Conservation (phyloP, 768 basidiomycete genomes). For the Amanita pallidorosea region DNA sequence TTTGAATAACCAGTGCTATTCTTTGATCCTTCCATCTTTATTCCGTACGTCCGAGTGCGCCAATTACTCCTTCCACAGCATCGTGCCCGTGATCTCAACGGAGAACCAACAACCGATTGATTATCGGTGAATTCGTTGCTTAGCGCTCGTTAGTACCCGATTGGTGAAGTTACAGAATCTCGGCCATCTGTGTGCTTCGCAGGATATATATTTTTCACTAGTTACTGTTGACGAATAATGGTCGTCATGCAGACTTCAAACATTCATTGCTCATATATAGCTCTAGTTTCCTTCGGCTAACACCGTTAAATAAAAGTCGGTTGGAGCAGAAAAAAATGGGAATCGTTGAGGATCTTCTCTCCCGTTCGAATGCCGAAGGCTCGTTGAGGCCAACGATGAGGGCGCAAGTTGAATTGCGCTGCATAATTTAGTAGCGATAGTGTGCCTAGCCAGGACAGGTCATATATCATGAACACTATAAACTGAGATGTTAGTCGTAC, state of each 20-base stretch:
- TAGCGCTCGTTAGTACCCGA: no score
- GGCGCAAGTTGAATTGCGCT: slow-evolving; percentile 12
- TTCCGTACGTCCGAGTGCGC: no score
- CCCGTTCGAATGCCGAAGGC: slow-evolving; percentile 51
- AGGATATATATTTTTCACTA: background rate
- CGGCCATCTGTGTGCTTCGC: no score
- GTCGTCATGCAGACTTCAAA: slow-evolving; percentile 17
- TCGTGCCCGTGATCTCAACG: no score
- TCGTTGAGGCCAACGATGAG: slow-evolving; percentile 66
- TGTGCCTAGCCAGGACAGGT: slow-evolving; percentile 6
- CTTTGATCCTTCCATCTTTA: no score
- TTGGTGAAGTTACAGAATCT: no score
- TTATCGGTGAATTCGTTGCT: no score
- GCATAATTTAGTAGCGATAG: background rate
- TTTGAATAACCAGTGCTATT: no score
- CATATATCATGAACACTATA: slow-evolving; percentile 1
- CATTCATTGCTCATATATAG: background rate
- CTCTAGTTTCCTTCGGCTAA: slow-evolving; percentile 12
- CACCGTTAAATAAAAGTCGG: slow-evolving; percentile 33
- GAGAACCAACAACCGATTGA: no score
- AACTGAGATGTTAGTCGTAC: slow-evolving; percentile 15
- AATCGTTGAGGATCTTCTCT: slow-evolving; percentile 64
- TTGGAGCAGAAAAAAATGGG: slow-evolving; percentile 31
- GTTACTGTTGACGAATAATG: background rate
- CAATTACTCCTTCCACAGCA: no score